These are phyloP conservation scores for Suillus americanus DNA, from an alignment of 768 basidiomycete species.

Conservation along the genomic window DNA sequence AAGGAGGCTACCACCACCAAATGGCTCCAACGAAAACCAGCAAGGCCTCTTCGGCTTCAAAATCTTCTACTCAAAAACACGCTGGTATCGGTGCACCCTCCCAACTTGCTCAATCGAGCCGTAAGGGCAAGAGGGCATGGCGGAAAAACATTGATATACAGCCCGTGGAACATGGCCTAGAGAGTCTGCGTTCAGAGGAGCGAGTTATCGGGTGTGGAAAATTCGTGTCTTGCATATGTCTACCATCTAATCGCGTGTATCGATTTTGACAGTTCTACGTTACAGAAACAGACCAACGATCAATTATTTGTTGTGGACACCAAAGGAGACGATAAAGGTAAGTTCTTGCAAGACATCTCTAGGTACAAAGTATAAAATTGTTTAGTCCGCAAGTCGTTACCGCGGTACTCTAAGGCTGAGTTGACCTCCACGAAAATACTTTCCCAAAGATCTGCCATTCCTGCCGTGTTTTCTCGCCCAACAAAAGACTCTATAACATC, in stretches of 20 bases:
- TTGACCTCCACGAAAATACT: constrained; percentile 79
- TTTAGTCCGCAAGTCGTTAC: constrained; percentile 59
- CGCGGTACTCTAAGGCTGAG: constrained; percentile 51
- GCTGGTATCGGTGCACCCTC: constrained; percentile 24
- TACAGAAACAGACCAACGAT: constrained; percentile 67
- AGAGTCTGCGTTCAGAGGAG: constrained; percentile 79
- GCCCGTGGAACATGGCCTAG: constrained; percentile 74
- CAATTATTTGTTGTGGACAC: constrained; percentile 83
- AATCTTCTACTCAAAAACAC: constrained; percentile 7
- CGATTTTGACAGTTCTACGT: constrained; percentile 43
- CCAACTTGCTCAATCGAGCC: constrained; percentile 56
- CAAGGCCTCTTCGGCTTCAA: constrained; percentile 9
- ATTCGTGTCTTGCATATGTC: background rate
- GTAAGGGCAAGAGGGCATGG: constrained; percentile 94
- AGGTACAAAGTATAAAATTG: background rate
- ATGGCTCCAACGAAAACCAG: constrained; percentile 1
- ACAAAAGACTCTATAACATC: constrained; percentile 17
- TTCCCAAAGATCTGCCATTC: constrained; percentile 82
- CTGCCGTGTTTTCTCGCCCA: constrained; percentile 70
- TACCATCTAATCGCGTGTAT: background rate
- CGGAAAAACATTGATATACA: constrained; percentile 88
- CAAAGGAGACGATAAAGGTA: constrained; percentile 74
- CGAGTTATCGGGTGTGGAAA: constrained; percentile 67
- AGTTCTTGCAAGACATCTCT: constrained; percentile 16
- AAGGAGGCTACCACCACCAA: background rate